These are phyloP conservation scores for Pholiota conissans DNA, from an alignment of 768 basidiomycete genomes.

Conservation along the genomic window DNA sequence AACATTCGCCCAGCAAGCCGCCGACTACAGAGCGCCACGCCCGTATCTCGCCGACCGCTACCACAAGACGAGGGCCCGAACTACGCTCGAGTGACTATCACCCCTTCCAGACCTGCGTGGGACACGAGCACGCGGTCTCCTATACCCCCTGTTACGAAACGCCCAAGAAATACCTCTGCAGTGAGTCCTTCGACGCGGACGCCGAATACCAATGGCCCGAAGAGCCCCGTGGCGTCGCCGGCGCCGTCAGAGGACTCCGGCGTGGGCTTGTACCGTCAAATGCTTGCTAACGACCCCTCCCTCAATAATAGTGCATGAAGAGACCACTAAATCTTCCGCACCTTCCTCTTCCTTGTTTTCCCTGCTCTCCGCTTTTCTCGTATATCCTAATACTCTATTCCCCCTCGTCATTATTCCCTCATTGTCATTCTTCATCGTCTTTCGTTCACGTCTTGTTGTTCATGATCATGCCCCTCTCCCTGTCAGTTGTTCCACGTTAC, in stretches of 20 bases:
- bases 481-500: conserved; percentile 13
- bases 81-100: conserved; percentile 71
- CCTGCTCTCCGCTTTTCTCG: conserved; percentile 14
- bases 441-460: conserved; percentile 20
- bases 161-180: conserved; percentile 72
- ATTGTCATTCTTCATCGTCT: conserved; percentile 14
- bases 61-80: conserved; percentile 65
- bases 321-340: conserved; percentile 1
- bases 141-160: conserved; percentile 44
- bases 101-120: conserved; percentile 76
- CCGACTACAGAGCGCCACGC: conserved; percentile 49
- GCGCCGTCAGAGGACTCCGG: conserved; percentile 82
- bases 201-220: conserved; percentile 30
- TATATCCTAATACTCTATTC: conserved; percentile 27
- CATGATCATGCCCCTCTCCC: conserved; percentile 24
- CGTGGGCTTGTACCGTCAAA: conserved; percentile 80
- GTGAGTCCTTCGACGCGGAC: conserved; percentile 59
- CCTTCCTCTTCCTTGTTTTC: conserved; percentile 17
- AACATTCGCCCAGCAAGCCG: conserved; percentile 67
- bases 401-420: conserved; percentile 24
- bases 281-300: conserved; percentile 74
- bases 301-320: conserved; percentile 45
- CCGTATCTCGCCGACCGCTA: conserved; percentile 42
- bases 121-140: conserved; percentile 52
- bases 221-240: conserved; percentile 59